phyloP scores from a whole-genome alignment of 306 rosid species.

The Chamaecrista fasciculata region DNA sequence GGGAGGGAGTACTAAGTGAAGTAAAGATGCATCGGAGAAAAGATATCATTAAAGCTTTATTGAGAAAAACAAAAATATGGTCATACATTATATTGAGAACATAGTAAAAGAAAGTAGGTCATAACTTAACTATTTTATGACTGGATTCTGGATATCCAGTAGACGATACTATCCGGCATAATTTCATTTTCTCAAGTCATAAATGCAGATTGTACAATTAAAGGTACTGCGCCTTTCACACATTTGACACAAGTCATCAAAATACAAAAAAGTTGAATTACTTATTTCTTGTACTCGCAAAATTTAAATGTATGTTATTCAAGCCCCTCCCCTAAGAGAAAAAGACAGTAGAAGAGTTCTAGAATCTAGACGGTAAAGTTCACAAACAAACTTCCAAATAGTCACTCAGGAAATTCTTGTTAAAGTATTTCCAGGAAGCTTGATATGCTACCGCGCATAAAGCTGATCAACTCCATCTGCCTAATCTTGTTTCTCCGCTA shows the following conservation, averaged over 20 bases:
- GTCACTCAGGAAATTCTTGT: neutral
- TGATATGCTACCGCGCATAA: neutral
- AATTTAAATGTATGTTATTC: neutral
- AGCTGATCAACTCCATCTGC: neutral
- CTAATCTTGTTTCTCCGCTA: neutral
- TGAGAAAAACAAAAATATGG: neutral
- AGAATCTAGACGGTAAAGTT: neutral
- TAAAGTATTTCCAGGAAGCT: neutral
- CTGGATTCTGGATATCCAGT: neutral
- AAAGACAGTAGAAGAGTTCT: neutral
- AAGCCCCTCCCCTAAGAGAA: neutral
- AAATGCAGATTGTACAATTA: neutral
- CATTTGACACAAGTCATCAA: neutral
- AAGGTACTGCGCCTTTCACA: neutral
- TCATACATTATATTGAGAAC: neutral
- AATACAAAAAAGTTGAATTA: neutral
- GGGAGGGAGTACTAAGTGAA: neutral
- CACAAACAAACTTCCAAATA: neutral
- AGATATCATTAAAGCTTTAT: neutral
- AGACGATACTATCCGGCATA: neutral
- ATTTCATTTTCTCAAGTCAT: neutral
- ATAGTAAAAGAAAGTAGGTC: neutral
- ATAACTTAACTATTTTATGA: neutral
- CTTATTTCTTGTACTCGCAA: slow-evolving; percentile 4
- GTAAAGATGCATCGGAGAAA: neutral